Conservation (phyloP, 306 rosid genomes). For the Vicia villosa region DNA sequence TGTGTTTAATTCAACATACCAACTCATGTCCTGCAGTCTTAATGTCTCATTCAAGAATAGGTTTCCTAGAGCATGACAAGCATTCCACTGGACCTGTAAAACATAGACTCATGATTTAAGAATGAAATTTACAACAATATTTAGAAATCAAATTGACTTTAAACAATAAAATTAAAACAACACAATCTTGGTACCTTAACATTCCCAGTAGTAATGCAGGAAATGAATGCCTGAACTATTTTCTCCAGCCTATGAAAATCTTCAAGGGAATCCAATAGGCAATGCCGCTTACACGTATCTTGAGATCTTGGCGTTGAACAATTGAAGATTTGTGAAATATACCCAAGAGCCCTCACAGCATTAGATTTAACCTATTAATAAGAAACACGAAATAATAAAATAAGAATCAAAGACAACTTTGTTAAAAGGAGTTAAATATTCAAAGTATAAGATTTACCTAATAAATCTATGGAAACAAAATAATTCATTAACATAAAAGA, state of each 20-base stretch:
- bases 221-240: conserved; percentile 77
- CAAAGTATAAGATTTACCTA: conserved; percentile 4
- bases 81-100: conserved; percentile 97
- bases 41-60: conserved; percentile 86
- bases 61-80: conserved; percentile 95
- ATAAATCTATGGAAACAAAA: conserved; percentile 14
- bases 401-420: neutral
- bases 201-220: conserved; percentile 82
- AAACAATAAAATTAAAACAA: conserved; percentile 31
- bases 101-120: conserved; percentile 31
- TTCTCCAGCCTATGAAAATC: conserved; percentile 61
- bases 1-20: conserved; percentile 54
- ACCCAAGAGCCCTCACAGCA: conserved; percentile 98
- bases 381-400: conserved; percentile 26
- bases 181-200: conserved; percentile 69
- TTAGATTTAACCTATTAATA: conserved; percentile 82
- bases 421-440: conserved; percentile 8
- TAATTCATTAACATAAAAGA: conserved; percentile 16
- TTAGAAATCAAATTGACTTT: conserved; percentile 24
- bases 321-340: conserved; percentile 77
- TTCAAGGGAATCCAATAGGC: conserved; percentile 44
- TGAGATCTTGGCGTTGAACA: conserved; percentile 46
- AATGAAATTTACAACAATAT: conserved; percentile 22
- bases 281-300: conserved; percentile 33
- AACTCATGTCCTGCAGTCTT: conserved; percentile 78